Evolutionary conservation across 305 asterid species (phyloP).

Genomic region (Rubia peregrina): DNA sequence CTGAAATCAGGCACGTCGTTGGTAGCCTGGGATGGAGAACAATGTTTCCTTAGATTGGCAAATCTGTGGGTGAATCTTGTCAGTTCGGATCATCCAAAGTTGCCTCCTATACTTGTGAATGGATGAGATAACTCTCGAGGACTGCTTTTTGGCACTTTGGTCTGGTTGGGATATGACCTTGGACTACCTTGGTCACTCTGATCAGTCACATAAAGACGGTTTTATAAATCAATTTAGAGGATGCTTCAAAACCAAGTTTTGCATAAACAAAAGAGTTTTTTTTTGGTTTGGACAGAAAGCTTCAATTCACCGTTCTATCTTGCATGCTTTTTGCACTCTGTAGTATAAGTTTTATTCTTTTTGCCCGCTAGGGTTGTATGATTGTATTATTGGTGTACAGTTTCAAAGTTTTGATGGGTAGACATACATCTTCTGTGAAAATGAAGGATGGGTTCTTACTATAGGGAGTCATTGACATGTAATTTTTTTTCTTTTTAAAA

Average conservation of each 20-base stretch:
- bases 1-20: conserved; percentile 48
- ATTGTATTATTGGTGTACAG: conserved; percentile 27
- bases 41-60: conserved; percentile 57
- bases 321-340: conserved; percentile 11
- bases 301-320: background rate
- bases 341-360: conserved; percentile 8
- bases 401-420: conserved; percentile 14
- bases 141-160: background rate
- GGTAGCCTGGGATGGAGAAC: conserved; percentile 47
- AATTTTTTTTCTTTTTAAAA: background rate
- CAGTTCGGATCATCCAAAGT: conserved; percentile 46
- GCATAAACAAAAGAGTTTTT: background rate
- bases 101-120: conserved; percentile 38
- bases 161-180: background rate
- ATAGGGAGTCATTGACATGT: background rate
- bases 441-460: background rate
- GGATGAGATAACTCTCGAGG: conserved; percentile 19
- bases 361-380: conserved; percentile 13
- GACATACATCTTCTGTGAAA: background rate
- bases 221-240: background rate
- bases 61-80: conserved; percentile 66
- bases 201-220: background rate
- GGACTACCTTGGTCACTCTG: background rate
- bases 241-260: background rate
- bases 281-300: background rate